Percentiles rank a stretch among this genome's conserved stretches.
phyloP scores from a whole-genome alignment of 225 moss, liverwort and hornwort genomes.

The Pleurozium schreberi region DNA sequence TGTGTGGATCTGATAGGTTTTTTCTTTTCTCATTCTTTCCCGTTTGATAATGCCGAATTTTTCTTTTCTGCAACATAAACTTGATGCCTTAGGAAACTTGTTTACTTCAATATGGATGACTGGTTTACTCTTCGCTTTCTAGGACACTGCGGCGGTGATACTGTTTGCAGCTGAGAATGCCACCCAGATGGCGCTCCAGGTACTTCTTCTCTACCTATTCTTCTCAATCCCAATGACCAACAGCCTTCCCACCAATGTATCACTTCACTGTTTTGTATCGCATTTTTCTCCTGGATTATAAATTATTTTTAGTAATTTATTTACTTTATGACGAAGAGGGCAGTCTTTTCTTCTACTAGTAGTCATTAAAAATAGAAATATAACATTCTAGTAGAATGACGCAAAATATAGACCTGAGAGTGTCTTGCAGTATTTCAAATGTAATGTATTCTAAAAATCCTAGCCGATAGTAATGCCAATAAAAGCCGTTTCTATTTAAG shows the following conservation, averaged over 20 bases:
- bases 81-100: neutral
- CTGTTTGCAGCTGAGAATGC: conserved; percentile 98
- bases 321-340: neutral
- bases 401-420: neutral
- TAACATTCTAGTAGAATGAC: neutral
- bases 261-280: neutral
- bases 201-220: neutral
- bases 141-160: conserved; percentile 95
- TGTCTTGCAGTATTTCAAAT: neutral
- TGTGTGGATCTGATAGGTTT: neutral
- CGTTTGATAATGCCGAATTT: neutral
- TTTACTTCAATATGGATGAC: neutral
- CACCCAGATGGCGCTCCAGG: conserved; percentile 98
- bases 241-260: neutral
- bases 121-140: neutral
- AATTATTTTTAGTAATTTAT: neutral
- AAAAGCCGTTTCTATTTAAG: neutral
- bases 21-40: neutral
- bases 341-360: neutral
- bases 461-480: neutral
- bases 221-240: neutral
- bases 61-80: neutral
- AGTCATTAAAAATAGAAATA: neutral
- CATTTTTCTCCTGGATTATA: neutral
- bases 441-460: neutral